A percentile compares a stretch with the other conserved stretches of the same genome.
These are phyloP conservation scores for Saturnispora zaruensis DNA, from an alignment of 805 yeast species.

Conservation along the genomic window DNA sequence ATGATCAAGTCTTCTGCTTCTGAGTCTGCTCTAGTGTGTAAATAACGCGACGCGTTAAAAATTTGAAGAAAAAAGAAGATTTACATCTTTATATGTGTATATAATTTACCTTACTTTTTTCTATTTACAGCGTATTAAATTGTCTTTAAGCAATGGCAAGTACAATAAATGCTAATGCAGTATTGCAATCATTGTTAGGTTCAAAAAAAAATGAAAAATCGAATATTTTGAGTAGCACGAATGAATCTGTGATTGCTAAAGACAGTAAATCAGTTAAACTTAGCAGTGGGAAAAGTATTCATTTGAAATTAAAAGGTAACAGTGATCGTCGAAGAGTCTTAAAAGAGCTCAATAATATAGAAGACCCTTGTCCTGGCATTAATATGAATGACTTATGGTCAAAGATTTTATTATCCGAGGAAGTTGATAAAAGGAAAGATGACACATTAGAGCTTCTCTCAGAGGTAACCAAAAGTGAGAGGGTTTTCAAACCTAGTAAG, in stretches of 20 bases:
- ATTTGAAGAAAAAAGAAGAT: background rate
- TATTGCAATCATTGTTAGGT: constrained; percentile 1
- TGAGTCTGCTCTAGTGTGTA: constrained; percentile 8
- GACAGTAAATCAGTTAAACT: constrained; percentile 9
- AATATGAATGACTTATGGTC: constrained; percentile 20
- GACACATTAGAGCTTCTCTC: constrained; percentile 2
- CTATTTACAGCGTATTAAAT: background rate
- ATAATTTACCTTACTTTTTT: background rate
- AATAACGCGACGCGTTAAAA: constrained; percentile 3
- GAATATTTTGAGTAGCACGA: background rate
- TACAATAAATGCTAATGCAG: constrained; percentile 2
- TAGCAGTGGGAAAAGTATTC: constrained; percentile 20
- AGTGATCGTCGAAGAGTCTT: background rate
- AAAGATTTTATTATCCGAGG: constrained; percentile 20
- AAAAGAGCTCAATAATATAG: constrained; percentile 1
- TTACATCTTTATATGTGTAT: background rate
- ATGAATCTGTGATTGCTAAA: background rate
- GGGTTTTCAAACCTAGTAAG: constrained; percentile 2
- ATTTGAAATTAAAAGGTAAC: constrained; percentile 15
- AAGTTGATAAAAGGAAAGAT: constrained; percentile 11
- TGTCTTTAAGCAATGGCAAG: background rate
- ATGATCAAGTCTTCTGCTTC: constrained; percentile 32
- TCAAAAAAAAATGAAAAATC: background rate
- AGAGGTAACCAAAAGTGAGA: background rate
- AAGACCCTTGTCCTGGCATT: constrained; percentile 8